Percentiles rank a stretch among this genome's conserved stretches.
phyloP scores from a whole-genome alignment of 140 eudicot genomes.

The Ambrosia hybrid region DNA sequence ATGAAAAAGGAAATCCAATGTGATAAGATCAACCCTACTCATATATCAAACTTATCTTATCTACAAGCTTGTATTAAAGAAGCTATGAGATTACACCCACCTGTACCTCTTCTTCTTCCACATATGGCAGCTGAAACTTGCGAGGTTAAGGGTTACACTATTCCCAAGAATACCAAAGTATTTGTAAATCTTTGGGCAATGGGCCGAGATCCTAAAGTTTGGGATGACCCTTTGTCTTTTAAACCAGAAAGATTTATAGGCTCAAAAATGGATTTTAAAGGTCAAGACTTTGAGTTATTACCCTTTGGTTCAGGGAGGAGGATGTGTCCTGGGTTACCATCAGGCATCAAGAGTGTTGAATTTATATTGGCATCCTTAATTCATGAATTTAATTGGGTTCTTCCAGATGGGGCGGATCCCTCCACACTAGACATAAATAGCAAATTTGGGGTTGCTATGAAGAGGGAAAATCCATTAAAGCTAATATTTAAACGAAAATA shows the following conservation, averaged over 20 bases:
- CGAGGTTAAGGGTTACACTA: conserved; percentile 24
- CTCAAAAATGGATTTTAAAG: too few relatives aligned
- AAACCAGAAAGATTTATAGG: too few relatives aligned
- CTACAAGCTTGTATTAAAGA: conserved; percentile 37
- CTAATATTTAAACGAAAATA: conserved; percentile 15
- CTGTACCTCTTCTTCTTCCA: conserved; percentile 28
- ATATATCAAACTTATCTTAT: conserved; percentile 6
- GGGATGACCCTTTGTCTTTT: too few relatives aligned
- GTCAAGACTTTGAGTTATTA: too few relatives aligned
- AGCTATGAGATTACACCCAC: conserved; percentile 24
- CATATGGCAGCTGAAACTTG: conserved; percentile 25
- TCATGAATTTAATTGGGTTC: conserved; percentile 30
- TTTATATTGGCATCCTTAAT: conserved; percentile 19
- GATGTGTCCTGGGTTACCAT: conserved; percentile 27
- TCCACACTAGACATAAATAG: conserved; percentile 10
- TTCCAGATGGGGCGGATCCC: conserved; percentile 17
- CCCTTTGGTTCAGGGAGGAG: conserved; percentile 20
- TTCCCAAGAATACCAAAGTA: conserved; percentile 19
- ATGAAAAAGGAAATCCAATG: too few relatives aligned
- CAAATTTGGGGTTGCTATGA: conserved; percentile 19
- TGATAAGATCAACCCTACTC: too few relatives aligned
- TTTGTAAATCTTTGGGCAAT: too few relatives aligned
- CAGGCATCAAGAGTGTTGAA: conserved; percentile 21
- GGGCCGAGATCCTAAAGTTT: too few relatives aligned
- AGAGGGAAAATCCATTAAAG: conserved; percentile 20